Evolutionary conservation across 805 yeast species (phyloP), one percentile per base, ranked within the genome.

Genomic region (Martiniozyma abietophila): DNA sequence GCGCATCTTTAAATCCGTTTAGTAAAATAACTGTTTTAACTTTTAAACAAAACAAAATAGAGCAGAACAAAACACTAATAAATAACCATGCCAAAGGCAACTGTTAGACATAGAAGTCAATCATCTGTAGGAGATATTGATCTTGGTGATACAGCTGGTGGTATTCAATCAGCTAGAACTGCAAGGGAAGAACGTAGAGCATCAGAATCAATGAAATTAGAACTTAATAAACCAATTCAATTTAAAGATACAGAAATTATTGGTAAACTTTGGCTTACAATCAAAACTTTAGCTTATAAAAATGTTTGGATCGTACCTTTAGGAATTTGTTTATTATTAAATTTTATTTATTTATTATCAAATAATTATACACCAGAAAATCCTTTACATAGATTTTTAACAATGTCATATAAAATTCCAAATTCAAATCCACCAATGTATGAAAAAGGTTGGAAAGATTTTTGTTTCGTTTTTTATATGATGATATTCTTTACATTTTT

Each of bases 401-500:
- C 71, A 5, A 65, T 81, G 10, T 76, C 92, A 0, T 81, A 85
- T 51, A 64, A 65, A 31, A 65, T 76, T 27, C 72, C 65, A 16
- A 76, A 71, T 18, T 67, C 82, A 1, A 71, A 75, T 34, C 74
- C 71, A 35, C 43, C 46, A 3, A 31, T 61, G 50, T 92, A 88
- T 54, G 96, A 83, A 18, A 92, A 92, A 59, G 99, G 99, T 37
- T 62, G 53, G 29, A 74, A 76, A 49, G 99, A 92, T 59, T 70
- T 86, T 44, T 67, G 67, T 16, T 92, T 86, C 62, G 83, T 89
- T 11, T 65, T 67, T 14, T 85, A 74, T 54, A 77, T 83, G 61
- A 81, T 89, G 69, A 58, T 92, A 25, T 77, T 86, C 48, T 88
- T 92, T 70, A 81, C 96, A 0, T 92, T 89, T 53, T 64, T 74